Base-by-base conservation (phyloP, 192 early-diverging fungal genomes). In the Coemansia sp. region DNA sequence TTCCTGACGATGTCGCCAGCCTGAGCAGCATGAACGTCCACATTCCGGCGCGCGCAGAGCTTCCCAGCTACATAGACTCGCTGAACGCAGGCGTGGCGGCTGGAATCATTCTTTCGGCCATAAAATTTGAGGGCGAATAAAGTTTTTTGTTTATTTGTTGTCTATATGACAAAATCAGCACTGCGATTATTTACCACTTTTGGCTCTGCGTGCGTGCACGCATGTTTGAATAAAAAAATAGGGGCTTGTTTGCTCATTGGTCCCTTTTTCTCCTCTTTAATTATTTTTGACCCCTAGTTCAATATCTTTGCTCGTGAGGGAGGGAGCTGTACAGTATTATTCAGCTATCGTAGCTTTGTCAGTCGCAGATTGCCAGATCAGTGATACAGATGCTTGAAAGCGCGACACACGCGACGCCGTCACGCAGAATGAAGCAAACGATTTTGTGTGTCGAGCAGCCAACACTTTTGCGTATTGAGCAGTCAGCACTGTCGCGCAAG, bases 21-120 rank as follows among this genome's bases (percentile, higher is more conserved):
- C 38, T 49, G 27, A 73, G 75, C 62, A 60, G 73, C 37, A 39
- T 64, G 14, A 61, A 67, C 16, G 65, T 82, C 26, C 62, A 66
- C 59, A 78, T 82, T 13, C 65, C 74, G 0, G 39, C 57, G 13
- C 19, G 50, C 41, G 47, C 68, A 2, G 71, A 72, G 13, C 53
- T 64, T 6, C 70, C 70, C 11, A 27, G 54, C 9, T 51, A 62
- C 37, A 48, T 78, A 37, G 81, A 82, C 66, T 77, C 74, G 52
- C 66, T 82, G 49, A 82, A 82, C 52, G 81, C 77, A 3, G 68
- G 68, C 27, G 81, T 82, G 10, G 81, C 81, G 7, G 68, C 81
- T 2, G 75, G 70, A 16, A 41, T 74, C 23, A 24, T 78, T 1
- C 65, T 82, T 26, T 62, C 75, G 2, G 13, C 58, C 3, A n/a